These are phyloP conservation scores for Pseudomassariella vexata DNA, from an alignment of 2,329 filamentous ascomycete genomes.

Conservation along the genomic window DNA sequence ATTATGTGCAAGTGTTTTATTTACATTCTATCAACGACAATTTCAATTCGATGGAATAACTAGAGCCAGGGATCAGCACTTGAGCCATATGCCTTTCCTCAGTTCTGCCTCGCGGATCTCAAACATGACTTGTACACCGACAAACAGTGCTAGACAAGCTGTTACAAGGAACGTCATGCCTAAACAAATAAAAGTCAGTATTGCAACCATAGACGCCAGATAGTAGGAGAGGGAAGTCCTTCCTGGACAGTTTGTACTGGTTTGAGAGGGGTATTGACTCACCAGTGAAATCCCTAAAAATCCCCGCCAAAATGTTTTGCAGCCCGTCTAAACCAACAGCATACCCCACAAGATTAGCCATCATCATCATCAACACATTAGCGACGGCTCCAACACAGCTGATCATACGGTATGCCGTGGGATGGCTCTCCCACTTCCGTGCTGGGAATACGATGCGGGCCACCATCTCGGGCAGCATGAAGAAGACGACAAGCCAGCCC, in stretches of 20 bases:
- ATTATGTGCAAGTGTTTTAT: too few species aligned
- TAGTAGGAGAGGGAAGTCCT: not conserved
- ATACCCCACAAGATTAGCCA: slow-evolving; percentile 90
- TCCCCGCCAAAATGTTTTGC: slow-evolving; percentile 66
- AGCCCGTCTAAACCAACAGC: slow-evolving; percentile 87
- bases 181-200: slow-evolving; percentile 14
- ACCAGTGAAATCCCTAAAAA: slow-evolving; percentile 70
- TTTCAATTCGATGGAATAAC: too few species aligned
- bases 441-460: slow-evolving; percentile 67
- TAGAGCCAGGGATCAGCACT: slow-evolving; percentile 4
- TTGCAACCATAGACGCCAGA: slow-evolving; percentile 12
- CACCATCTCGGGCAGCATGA: slow-evolving; percentile 83
- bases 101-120: slow-evolving; percentile 83
- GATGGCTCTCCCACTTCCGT: slow-evolving; percentile 62
- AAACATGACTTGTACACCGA: slow-evolving; percentile 92
- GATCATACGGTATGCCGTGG: slow-evolving; percentile 71
- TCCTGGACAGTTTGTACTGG: too few species aligned
- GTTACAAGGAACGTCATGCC: slow-evolving; percentile 68
- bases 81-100: slow-evolving; percentile 52
- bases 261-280: slow-evolving; percentile 23
- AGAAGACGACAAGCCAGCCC: slow-evolving; percentile 94
- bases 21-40: too few species aligned
- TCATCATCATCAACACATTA: slow-evolving; percentile 93
- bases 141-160: slow-evolving; percentile 72
- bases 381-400: slow-evolving; percentile 74